Conservation (phyloP, 2,329 filamentous ascomycete genomes). For the Graphium sp. region DNA sequence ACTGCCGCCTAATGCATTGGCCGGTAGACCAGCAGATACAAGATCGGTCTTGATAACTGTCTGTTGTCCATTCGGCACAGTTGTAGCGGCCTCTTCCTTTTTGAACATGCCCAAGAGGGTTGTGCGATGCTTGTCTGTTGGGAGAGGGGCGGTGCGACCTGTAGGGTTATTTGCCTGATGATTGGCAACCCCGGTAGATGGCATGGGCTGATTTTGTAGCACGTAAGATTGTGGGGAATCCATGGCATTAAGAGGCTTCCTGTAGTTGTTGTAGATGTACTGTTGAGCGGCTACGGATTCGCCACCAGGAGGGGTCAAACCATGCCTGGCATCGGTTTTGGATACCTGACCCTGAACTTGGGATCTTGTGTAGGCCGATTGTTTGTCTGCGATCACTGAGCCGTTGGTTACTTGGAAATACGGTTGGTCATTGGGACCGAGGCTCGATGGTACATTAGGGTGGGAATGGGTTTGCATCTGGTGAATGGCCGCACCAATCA, state of each 20-base stretch:
- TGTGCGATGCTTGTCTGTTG: constrained; percentile 21
- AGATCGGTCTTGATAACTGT: background rate
- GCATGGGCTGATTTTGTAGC: background rate
- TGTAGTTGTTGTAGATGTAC: background rate
- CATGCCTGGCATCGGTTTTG: constrained; percentile 1
- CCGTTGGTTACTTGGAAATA: constrained; percentile 3
- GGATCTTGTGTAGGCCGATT: constrained; percentile 2
- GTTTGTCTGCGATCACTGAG: constrained; percentile 1
- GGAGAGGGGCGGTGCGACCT: constrained; percentile 4
- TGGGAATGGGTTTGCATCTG: background rate
- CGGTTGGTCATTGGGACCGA: constrained; percentile 3
- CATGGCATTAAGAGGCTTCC: background rate
- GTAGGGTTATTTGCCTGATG: background rate
- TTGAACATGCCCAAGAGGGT: constrained; percentile 38
- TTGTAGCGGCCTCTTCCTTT: constrained; percentile 14
- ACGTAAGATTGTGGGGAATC: background rate
- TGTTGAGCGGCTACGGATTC: background rate
- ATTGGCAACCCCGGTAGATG: background rate
- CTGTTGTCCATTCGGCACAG: constrained; percentile 1
- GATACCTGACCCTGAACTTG: constrained; percentile 5
- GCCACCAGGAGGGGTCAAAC: background rate
- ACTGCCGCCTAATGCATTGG: constrained; percentile 2
- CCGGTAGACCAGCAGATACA: too few relatives aligned
- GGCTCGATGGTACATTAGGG: too few relatives aligned
- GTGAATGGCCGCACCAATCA: background rate